Conservation (phyloP, 371 early-diverging fungal species). For the Pancytospora philotis region DNA sequence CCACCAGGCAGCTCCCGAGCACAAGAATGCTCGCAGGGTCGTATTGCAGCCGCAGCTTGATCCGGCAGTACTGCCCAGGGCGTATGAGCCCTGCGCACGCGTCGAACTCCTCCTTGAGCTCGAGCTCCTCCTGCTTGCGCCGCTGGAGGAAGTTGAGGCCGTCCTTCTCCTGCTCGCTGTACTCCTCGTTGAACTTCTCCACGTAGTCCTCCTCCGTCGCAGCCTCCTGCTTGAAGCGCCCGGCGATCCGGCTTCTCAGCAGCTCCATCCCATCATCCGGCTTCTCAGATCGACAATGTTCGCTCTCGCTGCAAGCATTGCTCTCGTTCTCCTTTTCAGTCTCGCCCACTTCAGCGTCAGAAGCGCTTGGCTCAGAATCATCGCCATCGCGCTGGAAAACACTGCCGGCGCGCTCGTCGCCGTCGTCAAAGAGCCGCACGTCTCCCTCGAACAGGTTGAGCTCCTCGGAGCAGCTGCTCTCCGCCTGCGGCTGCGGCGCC, state of each 20-base stretch:
- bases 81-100: slow-evolving; percentile 35
- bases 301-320: background rate
- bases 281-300: background rate
- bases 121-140: slow-evolving; percentile 19
- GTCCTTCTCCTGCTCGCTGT: slow-evolving; percentile 41
- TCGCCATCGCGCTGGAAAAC: background rate
- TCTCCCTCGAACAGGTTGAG: background rate
- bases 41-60: slow-evolving; percentile 12
- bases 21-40: slow-evolving; percentile 33
- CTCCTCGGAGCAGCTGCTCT: background rate
- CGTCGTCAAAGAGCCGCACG: too few relatives aligned
- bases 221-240: slow-evolving; percentile 38
- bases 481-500: background rate
- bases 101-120: slow-evolving; percentile 22
- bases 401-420: too few relatives aligned
- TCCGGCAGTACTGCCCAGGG: slow-evolving; percentile 53
- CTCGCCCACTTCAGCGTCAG: slow-evolving; percentile 4
- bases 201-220: slow-evolving; percentile 46
- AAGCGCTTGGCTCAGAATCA: background rate
- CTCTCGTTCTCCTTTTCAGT: background rate
- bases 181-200: slow-evolving; percentile 50
- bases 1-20: slow-evolving; percentile 25
- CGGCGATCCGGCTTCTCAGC: slow-evolving; percentile 20
- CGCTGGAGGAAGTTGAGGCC: slow-evolving; percentile 12
- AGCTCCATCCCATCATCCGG: background rate